Percentiles rank a stretch among this genome's conserved stretches.
These are phyloP conservation scores for Glycine tomentella DNA, from an alignment of 306 rosid genomes.

Conservation along the genomic window DNA sequence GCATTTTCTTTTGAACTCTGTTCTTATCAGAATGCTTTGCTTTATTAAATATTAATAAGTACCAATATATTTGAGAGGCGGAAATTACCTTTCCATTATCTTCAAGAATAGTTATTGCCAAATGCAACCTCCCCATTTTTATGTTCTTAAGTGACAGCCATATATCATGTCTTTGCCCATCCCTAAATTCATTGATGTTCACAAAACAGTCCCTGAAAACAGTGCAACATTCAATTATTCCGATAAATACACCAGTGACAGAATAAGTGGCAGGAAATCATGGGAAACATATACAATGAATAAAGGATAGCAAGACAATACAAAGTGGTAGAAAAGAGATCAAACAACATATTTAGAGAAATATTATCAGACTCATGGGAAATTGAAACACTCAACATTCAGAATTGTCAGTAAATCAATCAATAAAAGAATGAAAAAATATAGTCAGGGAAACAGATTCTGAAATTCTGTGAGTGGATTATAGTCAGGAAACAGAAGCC, in stretches of 20 bases:
- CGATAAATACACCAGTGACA: constrained; percentile 6
- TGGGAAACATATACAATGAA: constrained; percentile 12
- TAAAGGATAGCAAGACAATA: constrained; percentile 9
- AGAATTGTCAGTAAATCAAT: neutral
- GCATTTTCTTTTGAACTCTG: constrained; percentile 7
- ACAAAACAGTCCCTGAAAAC: constrained; percentile 76
- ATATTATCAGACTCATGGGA: neutral
- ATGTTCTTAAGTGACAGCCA: constrained; percentile 87
- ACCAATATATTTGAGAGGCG: neutral
- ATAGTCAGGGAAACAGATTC: constrained; percentile 5
- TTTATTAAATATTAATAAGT: neutral
- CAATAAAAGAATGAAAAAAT: neutral
- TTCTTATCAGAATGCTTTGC: constrained; percentile 7
- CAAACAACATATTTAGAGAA: neutral
- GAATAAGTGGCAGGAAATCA: constrained; percentile 14
- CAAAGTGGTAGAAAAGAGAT: neutral
- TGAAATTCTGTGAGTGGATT: neutral
- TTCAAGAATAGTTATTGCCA: constrained; percentile 71
- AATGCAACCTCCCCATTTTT: constrained; percentile 81
- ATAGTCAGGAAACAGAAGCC: neutral
- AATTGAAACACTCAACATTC: constrained; percentile 23
- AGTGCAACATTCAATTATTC: constrained; percentile 42
- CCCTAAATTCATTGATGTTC: constrained; percentile 63
- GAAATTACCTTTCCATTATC: constrained; percentile 62
- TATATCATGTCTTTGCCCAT: constrained; percentile 78